These are phyloP conservation scores for Ogataea nitratoaversa DNA, from an alignment of 805 yeast genomes.

Conservation along the genomic window DNA sequence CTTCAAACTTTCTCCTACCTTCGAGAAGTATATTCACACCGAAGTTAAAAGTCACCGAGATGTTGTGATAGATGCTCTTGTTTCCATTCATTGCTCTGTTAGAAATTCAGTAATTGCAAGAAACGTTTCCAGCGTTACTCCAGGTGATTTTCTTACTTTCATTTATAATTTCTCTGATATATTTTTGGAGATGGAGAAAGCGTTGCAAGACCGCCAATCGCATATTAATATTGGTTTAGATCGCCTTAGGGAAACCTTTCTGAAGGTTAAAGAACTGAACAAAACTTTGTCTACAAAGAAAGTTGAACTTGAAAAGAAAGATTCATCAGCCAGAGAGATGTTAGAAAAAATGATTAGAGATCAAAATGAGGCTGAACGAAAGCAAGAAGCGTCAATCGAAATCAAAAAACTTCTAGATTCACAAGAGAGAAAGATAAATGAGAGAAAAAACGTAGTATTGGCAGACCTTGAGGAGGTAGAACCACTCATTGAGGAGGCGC, in stretches of 20 bases:
- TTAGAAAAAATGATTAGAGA: constrained; percentile 72
- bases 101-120: neutral
- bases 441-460: constrained; percentile 51
- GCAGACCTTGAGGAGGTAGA: constrained; percentile 70
- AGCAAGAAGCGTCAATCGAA: constrained; percentile 76
- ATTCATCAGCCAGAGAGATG: constrained; percentile 64
- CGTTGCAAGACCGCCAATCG: constrained; percentile 61
- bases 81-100: constrained; percentile 40
- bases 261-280: constrained; percentile 62
- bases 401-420: constrained; percentile 64
- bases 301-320: constrained; percentile 47
- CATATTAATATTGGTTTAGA: constrained; percentile 74
- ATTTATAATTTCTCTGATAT: constrained; percentile 40
- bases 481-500: constrained; percentile 82
- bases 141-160: constrained; percentile 54
- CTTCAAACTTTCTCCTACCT: constrained; percentile 32
- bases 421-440: constrained; percentile 59
- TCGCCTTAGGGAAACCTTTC: constrained; percentile 68
- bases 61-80: constrained; percentile 42
- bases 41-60: constrained; percentile 21
- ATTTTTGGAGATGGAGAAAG: constrained; percentile 40
- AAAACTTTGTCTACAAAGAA: constrained; percentile 51
- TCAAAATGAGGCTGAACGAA: constrained; percentile 90
- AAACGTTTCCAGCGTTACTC: constrained; percentile 31
- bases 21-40: constrained; percentile 10